Conservation (phyloP, 1,284 basidiomycete genomes). For the Athelia psychrophila region DNA sequence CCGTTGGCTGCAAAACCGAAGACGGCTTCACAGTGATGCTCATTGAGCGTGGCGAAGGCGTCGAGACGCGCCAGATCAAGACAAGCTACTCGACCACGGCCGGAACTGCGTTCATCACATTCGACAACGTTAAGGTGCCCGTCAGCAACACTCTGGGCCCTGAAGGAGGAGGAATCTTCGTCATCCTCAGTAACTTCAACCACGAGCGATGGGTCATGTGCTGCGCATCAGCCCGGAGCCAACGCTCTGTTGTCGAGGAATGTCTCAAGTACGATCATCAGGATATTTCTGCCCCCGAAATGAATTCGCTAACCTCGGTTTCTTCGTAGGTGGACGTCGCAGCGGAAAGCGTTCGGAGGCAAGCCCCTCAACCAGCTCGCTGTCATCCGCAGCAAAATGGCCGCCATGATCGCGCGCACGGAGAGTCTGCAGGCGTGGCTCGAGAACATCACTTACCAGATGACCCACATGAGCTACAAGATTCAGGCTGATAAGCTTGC, state of each 20-base stretch:
- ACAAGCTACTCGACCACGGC: slow-evolving; percentile 77
- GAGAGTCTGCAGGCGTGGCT: slow-evolving; percentile 84
- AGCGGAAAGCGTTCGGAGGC: slow-evolving; percentile 78
- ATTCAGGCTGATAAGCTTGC: slow-evolving; percentile 58
- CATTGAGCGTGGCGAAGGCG: slow-evolving; percentile 71
- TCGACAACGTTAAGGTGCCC: slow-evolving; percentile 86
- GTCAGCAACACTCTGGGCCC: slow-evolving; percentile 85
- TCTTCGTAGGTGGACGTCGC: slow-evolving; percentile 61
- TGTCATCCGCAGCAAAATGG: slow-evolving; percentile 83
- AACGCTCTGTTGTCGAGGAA: slow-evolving; percentile 61
- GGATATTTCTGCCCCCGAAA: neutral
- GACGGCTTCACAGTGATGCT: slow-evolving; percentile 85
- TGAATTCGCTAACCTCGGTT: neutral
- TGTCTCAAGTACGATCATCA: slow-evolving; percentile 53
- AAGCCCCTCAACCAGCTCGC: slow-evolving; percentile 82
- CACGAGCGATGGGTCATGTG: slow-evolving; percentile 80
- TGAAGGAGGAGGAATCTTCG: slow-evolving; percentile 80
- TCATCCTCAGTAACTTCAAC: slow-evolving; percentile 77
- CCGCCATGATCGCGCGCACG: slow-evolving; percentile 80
- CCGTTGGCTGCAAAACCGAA: slow-evolving; percentile 66
- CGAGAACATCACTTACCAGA: slow-evolving; percentile 88
- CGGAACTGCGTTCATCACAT: slow-evolving; percentile 85
- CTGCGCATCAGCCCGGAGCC: slow-evolving; percentile 50
- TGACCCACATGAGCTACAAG: slow-evolving; percentile 82
- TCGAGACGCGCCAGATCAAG: slow-evolving; percentile 85